These are phyloP conservation scores for Pseudogymnoascus sp. DNA, from an alignment of 2,329 filamentous ascomycete species.

Conservation along the genomic window DNA sequence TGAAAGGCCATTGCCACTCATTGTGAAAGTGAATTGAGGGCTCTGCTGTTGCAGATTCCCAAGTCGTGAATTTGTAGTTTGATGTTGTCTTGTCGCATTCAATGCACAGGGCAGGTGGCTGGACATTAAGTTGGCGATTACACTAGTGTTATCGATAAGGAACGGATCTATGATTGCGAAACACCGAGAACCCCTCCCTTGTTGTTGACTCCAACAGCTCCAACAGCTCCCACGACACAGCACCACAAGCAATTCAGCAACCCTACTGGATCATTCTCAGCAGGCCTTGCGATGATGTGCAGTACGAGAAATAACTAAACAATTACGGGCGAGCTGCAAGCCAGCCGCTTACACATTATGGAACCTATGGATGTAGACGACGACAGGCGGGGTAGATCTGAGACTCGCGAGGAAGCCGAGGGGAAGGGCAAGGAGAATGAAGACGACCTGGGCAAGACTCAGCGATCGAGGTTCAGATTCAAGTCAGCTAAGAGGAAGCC, in stretches of 20 bases:
- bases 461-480: slow-evolving; percentile 24
- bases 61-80: background rate
- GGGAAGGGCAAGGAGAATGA: background rate
- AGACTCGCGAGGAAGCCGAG: background rate
- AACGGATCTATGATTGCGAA: background rate
- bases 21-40: slow-evolving; percentile 14
- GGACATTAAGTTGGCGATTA: slow-evolving; percentile 1
- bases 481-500: slow-evolving; percentile 23
- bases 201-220: background rate
- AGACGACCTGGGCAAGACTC: slow-evolving; percentile 14
- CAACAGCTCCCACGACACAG: background rate
- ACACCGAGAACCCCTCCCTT: background rate
- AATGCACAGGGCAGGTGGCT: background rate
- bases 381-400: slow-evolving; percentile 1
- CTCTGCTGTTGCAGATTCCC: background rate
- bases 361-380: slow-evolving; percentile 3
- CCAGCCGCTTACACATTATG: background rate
- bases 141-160: slow-evolving; percentile 11
- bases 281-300: background rate
- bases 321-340: slow-evolving; percentile 4
- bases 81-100: background rate
- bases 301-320: background rate
- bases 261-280: background rate
- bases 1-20: slow-evolving; percentile 34
- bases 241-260: background rate